Evolutionary conservation across 176 grass and related monocot species (phyloP).

Genomic region (Avena atlantica): DNA sequence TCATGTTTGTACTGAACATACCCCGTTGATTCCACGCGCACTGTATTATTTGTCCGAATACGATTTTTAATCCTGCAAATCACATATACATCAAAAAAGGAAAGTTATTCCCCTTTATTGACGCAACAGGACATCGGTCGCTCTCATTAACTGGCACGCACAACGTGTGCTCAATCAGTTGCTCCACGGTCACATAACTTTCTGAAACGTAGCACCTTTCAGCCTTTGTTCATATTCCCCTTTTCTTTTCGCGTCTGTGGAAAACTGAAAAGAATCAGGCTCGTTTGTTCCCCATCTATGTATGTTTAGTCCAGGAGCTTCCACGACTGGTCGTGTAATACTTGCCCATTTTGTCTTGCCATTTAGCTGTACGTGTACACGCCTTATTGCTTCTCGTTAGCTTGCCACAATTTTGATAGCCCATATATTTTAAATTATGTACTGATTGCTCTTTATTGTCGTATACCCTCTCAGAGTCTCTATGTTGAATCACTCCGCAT

Average conservation of each 20-base stretch:
- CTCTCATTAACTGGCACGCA: constrained; percentile 45
- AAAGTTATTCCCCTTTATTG: not conserved
- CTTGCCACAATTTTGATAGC: too few species aligned
- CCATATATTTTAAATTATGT: too few species aligned
- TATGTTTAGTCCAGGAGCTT: constrained; percentile 14
- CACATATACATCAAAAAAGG: not conserved
- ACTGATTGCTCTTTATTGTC: too few species aligned
- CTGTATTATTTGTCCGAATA: not conserved
- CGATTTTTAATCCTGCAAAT: not conserved
- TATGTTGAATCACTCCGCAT: too few species aligned
- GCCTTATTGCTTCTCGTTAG: not conserved
- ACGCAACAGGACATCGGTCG: constrained; percentile 4
- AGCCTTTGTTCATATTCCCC: not conserved
- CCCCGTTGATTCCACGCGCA: too few species aligned
- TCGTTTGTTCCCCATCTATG: not conserved
- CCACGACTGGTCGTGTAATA: not conserved
- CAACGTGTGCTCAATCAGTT: constrained; percentile 9
- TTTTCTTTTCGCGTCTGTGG: not conserved
- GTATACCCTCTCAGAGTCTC: too few species aligned
- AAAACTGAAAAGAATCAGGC: not conserved
- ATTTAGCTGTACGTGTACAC: not conserved
- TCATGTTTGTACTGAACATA: not conserved
- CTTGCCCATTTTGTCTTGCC: not conserved
- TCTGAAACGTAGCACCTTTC: not conserved
- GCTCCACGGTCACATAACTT: constrained; percentile 13